Percentiles rank a stretch among this genome's conserved stretches.
These are phyloP conservation scores for Cryptococcus depauperatus DNA, from an alignment of 1,284 basidiomycete genomes.

Conservation along the genomic window DNA sequence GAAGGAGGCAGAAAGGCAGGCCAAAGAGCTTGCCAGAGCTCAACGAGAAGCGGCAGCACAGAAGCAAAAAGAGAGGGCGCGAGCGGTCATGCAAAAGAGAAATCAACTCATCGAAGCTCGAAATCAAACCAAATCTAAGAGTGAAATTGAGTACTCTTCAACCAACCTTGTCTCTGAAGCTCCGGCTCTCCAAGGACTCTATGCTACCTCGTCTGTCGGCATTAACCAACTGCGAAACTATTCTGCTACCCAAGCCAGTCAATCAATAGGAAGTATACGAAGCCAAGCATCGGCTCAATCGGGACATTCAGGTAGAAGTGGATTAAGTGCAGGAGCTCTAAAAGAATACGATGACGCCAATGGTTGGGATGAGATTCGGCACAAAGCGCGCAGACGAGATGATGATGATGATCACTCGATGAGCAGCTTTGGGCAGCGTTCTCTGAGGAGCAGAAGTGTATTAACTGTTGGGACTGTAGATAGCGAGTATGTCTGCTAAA, in stretches of 20 bases:
- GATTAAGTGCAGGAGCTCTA: conserved; percentile 14
- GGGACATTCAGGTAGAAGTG: conserved; percentile 11
- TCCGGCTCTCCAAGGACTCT: background rate
- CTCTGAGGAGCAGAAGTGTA: conserved; percentile 46
- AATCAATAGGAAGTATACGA: conserved; percentile 12
- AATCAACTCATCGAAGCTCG: conserved; percentile 59
- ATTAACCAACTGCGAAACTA: conserved; percentile 1
- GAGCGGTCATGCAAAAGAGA: conserved; percentile 92
- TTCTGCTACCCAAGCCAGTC: conserved; percentile 8
- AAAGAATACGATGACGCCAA: conserved; percentile 25
- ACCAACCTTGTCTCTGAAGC: conserved; percentile 3
- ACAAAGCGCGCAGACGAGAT: conserved; percentile 71
- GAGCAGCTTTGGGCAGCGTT: conserved; percentile 74
- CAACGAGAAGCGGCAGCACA: conserved; percentile 67
- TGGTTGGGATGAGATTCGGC: conserved; percentile 41
- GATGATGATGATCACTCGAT: conserved; percentile 83
- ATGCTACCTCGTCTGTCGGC: conserved; percentile 1
- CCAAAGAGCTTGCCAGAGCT: conserved; percentile 78
- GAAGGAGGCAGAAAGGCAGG: conserved; percentile 78
- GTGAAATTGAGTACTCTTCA: conserved; percentile 21
- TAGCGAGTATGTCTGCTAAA: conserved; percentile 36
- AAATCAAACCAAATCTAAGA: conserved; percentile 32
- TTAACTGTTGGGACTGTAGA: conserved; percentile 41
- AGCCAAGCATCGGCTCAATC: conserved; percentile 14
- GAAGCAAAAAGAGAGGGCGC: conserved; percentile 67